Conservation (phyloP, 1,139 yeast species). For the Yamadazyma sp. region DNA sequence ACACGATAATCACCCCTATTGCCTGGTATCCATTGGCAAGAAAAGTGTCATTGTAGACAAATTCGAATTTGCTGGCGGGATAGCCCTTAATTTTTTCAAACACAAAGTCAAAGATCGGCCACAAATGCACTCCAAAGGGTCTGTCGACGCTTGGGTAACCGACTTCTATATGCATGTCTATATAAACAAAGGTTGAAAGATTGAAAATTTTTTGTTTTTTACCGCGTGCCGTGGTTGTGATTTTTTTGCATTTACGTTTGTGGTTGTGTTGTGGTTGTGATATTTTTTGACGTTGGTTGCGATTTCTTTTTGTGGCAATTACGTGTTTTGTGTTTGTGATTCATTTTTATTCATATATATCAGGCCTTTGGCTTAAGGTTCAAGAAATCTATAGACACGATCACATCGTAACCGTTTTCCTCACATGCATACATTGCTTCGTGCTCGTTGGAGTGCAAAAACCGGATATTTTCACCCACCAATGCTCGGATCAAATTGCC, state of each 20-base stretch:
- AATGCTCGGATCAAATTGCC: conserved; percentile 85
- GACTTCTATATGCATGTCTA: conserved; percentile 15
- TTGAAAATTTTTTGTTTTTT: not conserved
- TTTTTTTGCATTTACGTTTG: no score
- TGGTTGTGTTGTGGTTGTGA: not conserved
- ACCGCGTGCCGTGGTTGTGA: not conserved
- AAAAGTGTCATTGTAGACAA: conserved; percentile 63
- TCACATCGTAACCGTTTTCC: conserved; percentile 86
- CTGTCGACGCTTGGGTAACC: conserved; percentile 63
- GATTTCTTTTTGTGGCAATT: no score
- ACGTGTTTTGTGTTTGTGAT: no score
- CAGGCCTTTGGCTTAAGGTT: conserved; percentile 29
- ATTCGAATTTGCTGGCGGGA: conserved; percentile 73
- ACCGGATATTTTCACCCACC: conserved; percentile 89
- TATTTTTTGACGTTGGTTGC: no score
- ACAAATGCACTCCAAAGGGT: conserved; percentile 86
- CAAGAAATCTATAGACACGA: conserved; percentile 85
- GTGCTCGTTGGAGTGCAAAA: conserved; percentile 85
- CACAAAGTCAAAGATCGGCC: conserved; percentile 77
- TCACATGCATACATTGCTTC: conserved; percentile 94
- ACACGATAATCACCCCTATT: conserved; percentile 59
- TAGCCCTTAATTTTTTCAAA: conserved; percentile 56
- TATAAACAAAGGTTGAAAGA: not conserved
- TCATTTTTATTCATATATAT: not conserved
- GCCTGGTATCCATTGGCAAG: conserved; percentile 71